phyloP scores from a whole-genome alignment of 1,139 yeast species.

The Blastobotrys malaysiensis region DNA sequence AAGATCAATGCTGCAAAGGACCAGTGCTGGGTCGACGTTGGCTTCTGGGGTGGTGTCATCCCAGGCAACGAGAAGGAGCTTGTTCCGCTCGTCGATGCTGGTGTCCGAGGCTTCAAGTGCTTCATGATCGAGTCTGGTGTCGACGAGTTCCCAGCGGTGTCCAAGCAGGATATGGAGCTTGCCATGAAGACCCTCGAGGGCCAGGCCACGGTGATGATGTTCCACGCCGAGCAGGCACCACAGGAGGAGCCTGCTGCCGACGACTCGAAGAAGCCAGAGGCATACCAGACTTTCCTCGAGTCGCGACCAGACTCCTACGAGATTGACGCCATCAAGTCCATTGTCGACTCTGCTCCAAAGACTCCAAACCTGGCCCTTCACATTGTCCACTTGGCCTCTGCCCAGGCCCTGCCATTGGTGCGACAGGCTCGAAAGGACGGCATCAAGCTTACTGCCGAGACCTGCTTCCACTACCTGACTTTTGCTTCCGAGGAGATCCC shows the following conservation, averaged over 20 bases:
- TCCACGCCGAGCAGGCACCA: constrained; percentile 70
- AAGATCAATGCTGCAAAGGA: constrained; percentile 74
- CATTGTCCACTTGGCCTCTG: constrained; percentile 84
- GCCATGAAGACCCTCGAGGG: constrained; percentile 63
- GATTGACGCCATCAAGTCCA: constrained; percentile 69
- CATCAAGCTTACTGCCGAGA: constrained; percentile 71
- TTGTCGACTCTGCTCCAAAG: constrained; percentile 55
- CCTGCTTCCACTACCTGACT: constrained; percentile 87
- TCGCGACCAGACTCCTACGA: constrained; percentile 89
- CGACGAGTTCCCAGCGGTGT: constrained; percentile 85
- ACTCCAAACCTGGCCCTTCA: constrained; percentile 68
- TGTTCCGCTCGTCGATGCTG: constrained; percentile 69
- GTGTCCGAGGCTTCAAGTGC: constrained; percentile 90
- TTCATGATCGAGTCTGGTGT: constrained; percentile 90
- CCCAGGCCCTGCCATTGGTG: constrained; percentile 66
- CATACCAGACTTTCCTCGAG: constrained; percentile 68
- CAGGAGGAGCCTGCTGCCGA: constrained; percentile 10
- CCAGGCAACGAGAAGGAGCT: constrained; percentile 66
- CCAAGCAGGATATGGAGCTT: constrained; percentile 50
- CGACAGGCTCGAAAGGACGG: constrained; percentile 57
- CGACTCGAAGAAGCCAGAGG: constrained; percentile 16
- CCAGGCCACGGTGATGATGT: constrained; percentile 69
- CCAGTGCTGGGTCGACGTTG: constrained; percentile 89
- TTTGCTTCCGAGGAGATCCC: constrained; percentile 73
- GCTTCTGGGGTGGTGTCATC: constrained; percentile 92